These are phyloP conservation scores for Lasiodiplodia sp. DNA, from an alignment of 2,329 filamentous ascomycete species.

Conservation along the genomic window DNA sequence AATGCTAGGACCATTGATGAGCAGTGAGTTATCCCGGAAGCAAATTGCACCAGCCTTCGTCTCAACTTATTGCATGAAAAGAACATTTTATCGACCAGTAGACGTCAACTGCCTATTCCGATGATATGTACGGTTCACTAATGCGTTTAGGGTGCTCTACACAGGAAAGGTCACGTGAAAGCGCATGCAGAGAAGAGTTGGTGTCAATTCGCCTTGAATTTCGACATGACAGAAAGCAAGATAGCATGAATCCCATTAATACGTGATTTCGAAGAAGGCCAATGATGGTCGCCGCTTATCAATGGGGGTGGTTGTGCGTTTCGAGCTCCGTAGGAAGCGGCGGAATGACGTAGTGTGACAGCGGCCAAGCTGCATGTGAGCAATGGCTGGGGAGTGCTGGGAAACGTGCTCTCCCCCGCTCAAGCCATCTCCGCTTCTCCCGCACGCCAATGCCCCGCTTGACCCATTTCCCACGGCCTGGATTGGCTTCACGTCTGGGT, in stretches of 20 bases:
- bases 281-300: neutral
- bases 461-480: neutral
- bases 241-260: neutral
- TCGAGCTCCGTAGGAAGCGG: neutral
- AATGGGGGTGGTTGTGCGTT: neutral
- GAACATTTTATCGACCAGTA: neutral
- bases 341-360: constrained; percentile 21
- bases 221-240: neutral
- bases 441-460: neutral
- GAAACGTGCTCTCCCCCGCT: constrained; percentile 12
- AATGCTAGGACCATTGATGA: neutral
- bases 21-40: neutral
- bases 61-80: neutral
- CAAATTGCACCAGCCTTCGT: neutral
- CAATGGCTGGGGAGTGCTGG: constrained; percentile 8
- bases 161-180: neutral
- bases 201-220: neutral
- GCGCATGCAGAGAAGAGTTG: neutral
- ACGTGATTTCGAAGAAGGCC: neutral
- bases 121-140: neutral
- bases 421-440: constrained; percentile 3
- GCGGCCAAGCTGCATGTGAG: constrained; percentile 2
- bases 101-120: too few relatives aligned
- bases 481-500: constrained; percentile 2
- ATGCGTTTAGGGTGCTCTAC: neutral